These are phyloP conservation scores for Aspergillus calidoustus DNA, from an alignment of 2,329 filamentous ascomycete genomes.

Conservation along the genomic window DNA sequence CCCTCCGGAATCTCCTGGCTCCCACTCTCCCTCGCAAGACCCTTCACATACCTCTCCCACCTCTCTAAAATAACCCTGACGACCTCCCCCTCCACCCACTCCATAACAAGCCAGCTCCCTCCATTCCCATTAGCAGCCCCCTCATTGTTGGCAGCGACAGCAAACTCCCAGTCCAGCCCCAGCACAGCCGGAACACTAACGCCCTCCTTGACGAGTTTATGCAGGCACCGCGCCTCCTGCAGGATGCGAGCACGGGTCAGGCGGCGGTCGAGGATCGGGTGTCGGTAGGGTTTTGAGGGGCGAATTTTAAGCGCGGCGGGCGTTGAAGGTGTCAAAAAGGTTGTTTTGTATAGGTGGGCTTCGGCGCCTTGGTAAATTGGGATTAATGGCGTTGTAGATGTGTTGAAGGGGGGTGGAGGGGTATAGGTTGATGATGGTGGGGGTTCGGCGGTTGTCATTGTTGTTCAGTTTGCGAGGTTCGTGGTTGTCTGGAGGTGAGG, in stretches of 20 bases:
- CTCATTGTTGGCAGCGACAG: background rate
- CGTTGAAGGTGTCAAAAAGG: constrained; percentile 70
- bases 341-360: constrained; percentile 87
- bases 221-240: constrained; percentile 84
- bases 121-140: constrained; percentile 56
- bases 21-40: constrained; percentile 33
- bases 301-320: constrained; percentile 88
- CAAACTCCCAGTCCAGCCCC: constrained; percentile 62
- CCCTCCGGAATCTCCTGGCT: constrained; percentile 25
- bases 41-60: constrained; percentile 61
- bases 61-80: constrained; percentile 72
- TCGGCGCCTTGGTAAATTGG: constrained; percentile 95
- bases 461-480: no score
- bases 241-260: constrained; percentile 86
- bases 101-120: constrained; percentile 74
- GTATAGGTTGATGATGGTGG: constrained; percentile 24
- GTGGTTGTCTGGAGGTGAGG: background rate
- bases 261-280: constrained; percentile 84
- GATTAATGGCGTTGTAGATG: constrained; percentile 63
- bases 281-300: constrained; percentile 87
- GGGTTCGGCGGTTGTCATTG: constrained; percentile 4
- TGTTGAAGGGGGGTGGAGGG: constrained; percentile 59
- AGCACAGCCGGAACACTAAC: constrained; percentile 82
- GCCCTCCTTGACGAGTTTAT: constrained; percentile 76
- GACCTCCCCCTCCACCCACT: constrained; percentile 79